Evolutionary conservation across 2,329 filamentous ascomycete species (phyloP), one percentile per base, ranked within the genome.

Genomic region (Diaporthe caulivora): DNA sequence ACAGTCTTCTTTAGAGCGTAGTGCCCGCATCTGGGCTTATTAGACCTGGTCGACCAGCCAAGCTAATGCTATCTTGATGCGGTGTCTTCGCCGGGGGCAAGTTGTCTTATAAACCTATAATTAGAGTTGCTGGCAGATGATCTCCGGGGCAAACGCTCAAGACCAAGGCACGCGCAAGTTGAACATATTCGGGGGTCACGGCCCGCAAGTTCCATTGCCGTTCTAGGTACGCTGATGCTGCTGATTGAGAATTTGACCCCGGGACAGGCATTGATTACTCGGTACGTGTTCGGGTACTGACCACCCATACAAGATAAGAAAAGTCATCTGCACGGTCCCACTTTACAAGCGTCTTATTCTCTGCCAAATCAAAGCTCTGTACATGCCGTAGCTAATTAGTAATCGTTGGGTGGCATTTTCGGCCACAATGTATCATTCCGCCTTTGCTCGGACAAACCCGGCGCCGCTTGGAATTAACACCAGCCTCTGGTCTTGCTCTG

Each of bases 161-260:
- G 18, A 34, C 3, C 8, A 1, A 0, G n/a, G 3, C 1, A 2
- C 34, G n/a, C n/a, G 13, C 21, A 13, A 24, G n/a, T 24, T 13
- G 7, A 24, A 4, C n/a, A 49, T 24, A 49, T 3, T 13, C 2
- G 2, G n/a, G 47, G n/a, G 24, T n/a, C 2, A n/a, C n/a, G 47
- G 47, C n/a, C 47, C 47, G 47, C 21, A 6, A 49, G 47, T n/a
- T 24, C n/a, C 47, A 51, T 26, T 0, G 21, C 24, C 17, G 1
- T 13, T 9, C 1, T 53, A 29, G 4, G 18, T 5, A 24, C 17
- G 7, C 44, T 7, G 2, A n/a, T 8, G 17, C 7, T 17, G 6
- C 31, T 58, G 54, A 17, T 21, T 6, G 54, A 11, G 8, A 40
- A 13, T 15, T 11, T 24, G 0, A 58, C 18, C 21, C 11, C 18